These are phyloP conservation scores for Cylindrotheca closterium DNA, from an alignment of 108 stramenopile genomes.

Conservation along the genomic window DNA sequence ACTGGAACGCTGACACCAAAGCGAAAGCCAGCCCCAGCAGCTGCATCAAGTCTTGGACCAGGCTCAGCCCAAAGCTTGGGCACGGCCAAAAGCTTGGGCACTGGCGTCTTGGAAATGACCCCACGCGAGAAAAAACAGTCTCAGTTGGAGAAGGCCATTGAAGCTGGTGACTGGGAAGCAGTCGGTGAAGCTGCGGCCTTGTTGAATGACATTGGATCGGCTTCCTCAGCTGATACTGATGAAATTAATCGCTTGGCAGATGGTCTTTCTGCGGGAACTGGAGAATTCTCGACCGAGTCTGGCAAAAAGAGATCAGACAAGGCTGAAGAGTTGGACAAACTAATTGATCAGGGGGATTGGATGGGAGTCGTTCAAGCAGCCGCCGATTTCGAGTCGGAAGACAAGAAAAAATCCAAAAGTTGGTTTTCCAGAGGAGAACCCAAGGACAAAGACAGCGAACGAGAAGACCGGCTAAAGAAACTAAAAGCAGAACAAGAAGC, in stretches of 20 bases:
- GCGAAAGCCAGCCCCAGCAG: neutral
- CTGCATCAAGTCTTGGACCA: constrained; percentile 3
- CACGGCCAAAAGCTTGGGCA: constrained; percentile 3
- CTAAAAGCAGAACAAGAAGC: constrained; percentile 66
- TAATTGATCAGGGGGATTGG: constrained; percentile 87
- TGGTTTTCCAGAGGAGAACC: neutral
- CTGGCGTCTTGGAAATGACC: neutral
- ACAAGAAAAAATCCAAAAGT: constrained; percentile 2
- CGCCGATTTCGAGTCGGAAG: constrained; percentile 13
- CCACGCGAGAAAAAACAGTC: constrained; percentile 16
- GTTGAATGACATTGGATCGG: constrained; percentile 35
- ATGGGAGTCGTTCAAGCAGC: constrained; percentile 77
- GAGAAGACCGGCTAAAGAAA: neutral
- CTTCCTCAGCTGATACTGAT: constrained; percentile 36
- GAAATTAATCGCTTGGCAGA: constrained; percentile 30
- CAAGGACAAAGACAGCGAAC: neutral
- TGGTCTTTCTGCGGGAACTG: constrained; percentile 17
- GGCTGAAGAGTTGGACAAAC: constrained; percentile 59
- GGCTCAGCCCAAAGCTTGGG: constrained; percentile 4
- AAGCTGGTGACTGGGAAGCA: constrained; percentile 87
- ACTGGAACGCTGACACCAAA: constrained; percentile 28
- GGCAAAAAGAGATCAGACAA: neutral
- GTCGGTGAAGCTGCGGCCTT: constrained; percentile 78
- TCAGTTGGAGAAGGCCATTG: constrained; percentile 63
- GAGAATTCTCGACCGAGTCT: constrained; percentile 6